phyloP scores from a whole-genome alignment of 805 yeast species.

The Torulaspora franciscae region DNA sequence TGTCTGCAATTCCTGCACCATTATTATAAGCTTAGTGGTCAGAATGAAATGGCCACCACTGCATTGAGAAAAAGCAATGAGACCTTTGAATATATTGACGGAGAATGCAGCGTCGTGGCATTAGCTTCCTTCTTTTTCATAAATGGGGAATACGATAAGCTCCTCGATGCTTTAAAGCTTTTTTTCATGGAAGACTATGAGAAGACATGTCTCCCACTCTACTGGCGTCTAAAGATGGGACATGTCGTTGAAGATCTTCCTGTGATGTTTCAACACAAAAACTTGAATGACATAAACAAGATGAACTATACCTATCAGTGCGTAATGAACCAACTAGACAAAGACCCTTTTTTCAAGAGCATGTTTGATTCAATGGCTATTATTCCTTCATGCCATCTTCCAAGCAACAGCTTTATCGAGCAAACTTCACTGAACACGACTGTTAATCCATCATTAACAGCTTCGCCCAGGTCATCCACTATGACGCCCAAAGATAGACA shows the following conservation, averaged over 20 bases:
- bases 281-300: conserved; percentile 31
- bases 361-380: conserved; percentile 49
- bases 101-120: conserved; percentile 25
- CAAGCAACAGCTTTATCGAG: neutral
- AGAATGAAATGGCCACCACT: conserved; percentile 9
- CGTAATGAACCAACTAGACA: conserved; percentile 33
- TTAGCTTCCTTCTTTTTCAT: conserved; percentile 18
- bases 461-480: conserved; percentile 32
- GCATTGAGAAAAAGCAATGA: conserved; percentile 16
- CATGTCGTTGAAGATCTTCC: conserved; percentile 10
- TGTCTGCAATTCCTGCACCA: conserved; percentile 18
- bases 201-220: conserved; percentile 15
- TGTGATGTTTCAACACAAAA: conserved; percentile 18
- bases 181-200: conserved; percentile 17
- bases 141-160: conserved; percentile 22
- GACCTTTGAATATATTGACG: conserved; percentile 27
- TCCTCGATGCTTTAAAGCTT: conserved; percentile 19
- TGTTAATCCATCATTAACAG: neutral
- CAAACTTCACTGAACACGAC: conserved; percentile 2
- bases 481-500: conserved; percentile 31
- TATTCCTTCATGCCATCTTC: conserved; percentile 37
- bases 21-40: conserved; percentile 25
- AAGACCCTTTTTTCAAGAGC: conserved; percentile 47
- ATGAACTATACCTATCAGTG: conserved; percentile 31
- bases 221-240: conserved; percentile 28